Base-by-base conservation (phyloP, 352 stramenopile species). In the Phytophthora foliorum region DNA sequence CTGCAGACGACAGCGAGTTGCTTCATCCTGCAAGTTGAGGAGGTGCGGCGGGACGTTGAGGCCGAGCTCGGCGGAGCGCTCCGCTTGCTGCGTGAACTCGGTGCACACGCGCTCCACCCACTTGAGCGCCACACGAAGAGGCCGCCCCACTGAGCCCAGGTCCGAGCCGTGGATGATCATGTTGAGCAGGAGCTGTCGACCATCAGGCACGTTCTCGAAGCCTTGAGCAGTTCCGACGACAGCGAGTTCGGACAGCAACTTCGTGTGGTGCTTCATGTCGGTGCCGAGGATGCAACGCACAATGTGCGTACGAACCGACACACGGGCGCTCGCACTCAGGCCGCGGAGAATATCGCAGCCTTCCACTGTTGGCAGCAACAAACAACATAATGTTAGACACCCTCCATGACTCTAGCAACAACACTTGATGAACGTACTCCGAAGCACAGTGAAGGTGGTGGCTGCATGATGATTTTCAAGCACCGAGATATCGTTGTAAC, bases 401-500 rank as follows among this genome's bases (percentile, higher is more conserved):
- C n/a, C n/a, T n/a, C n/a, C n/a, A n/a, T n/a, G n/a, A n/a, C n/a
- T n/a, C n/a, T 27, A 44, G n/a, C 24, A 62, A 46, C 29, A 21
- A 19, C 25, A 29, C 10, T 4, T 14, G 6, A 32, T 19, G 11
- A 31, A 84, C 81, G 63, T 67, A 88, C 79, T 64, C 44, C 64
- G 71, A 13, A 96, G 68, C 11, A 93, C 78, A 8, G 67, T 57
- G 32, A 94, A 96, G 0, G 88, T 95, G 13, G 75, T 89, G n/a
- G 86, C 86, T 32, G 85, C 80, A 55, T 97, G 90, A 60, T 97
- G 87, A 25, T 95, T 97, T 69, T 97, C 91, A 1, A 97, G 78
- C 22, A 98, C 92, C 3, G 88, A 95, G 13, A 90, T 83, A 68
- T 98, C 90, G 58, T 97, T 97, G 82, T 98, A 97, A 52, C 84